These are phyloP conservation scores for Tagetes patula DNA, from an alignment of 129 eudicot species.

Conservation along the genomic window DNA sequence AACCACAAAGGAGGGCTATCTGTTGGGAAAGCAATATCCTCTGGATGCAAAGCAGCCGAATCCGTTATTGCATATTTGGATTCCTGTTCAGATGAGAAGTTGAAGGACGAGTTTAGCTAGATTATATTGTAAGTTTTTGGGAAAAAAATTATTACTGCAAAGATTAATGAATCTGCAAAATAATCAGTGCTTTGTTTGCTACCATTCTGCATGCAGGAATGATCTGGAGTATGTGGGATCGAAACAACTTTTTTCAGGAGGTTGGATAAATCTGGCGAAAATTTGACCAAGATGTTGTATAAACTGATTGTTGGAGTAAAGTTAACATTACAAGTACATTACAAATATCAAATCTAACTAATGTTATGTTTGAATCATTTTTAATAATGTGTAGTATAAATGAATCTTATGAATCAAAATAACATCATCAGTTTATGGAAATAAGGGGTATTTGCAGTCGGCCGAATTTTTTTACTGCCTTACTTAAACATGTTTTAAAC, in stretches of 20 bases:
- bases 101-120: constrained; percentile 23
- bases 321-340: neutral
- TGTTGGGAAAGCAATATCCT: constrained; percentile 88
- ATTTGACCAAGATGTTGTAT: neutral
- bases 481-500: too few relatives aligned
- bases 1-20: constrained; percentile 95
- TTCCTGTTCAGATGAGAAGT: constrained; percentile 42
- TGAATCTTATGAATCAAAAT: too few relatives aligned
- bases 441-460: too few relatives aligned
- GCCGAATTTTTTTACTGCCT: too few relatives aligned
- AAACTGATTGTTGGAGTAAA: neutral
- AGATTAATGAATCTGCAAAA: constrained; percentile 4
- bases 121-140: neutral
- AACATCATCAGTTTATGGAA: too few relatives aligned
- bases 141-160: neutral
- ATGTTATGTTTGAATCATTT: neutral
- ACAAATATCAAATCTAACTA: neutral
- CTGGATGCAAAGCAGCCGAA: constrained; percentile 93
- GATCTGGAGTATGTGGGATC: neutral
- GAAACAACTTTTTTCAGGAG: neutral
- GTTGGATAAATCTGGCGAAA: constrained; percentile 7
- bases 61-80: constrained; percentile 86
- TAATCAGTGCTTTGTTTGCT: neutral
- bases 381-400: neutral
- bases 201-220: neutral